Evolutionary conservation across 2,329 filamentous ascomycete genomes (phyloP).

Genomic region (Sclerotinia nivalis): DNA sequence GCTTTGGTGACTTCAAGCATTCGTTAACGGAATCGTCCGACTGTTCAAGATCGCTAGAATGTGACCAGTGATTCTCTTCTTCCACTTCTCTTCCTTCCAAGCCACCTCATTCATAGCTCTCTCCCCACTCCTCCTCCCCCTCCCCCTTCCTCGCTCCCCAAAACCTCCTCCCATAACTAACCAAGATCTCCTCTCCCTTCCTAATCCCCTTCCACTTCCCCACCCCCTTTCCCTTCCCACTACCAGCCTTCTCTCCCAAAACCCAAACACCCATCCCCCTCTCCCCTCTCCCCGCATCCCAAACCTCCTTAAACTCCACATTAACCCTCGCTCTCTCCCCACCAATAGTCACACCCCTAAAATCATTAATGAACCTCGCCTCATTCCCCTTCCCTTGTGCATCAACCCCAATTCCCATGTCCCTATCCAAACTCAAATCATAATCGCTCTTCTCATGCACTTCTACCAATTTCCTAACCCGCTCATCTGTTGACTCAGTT

Average conservation of each 20-base stretch:
- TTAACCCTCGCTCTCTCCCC: slow-evolving; percentile 30
- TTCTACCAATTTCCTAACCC: slow-evolving; percentile 21
- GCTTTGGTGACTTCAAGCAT: background rate
- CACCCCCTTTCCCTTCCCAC: slow-evolving; percentile 43
- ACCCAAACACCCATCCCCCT: slow-evolving; percentile 61
- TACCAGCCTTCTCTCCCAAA: slow-evolving; percentile 47
- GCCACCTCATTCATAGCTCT: background rate
- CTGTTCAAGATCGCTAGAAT: too few relatives aligned
- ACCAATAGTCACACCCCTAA: slow-evolving; percentile 53
- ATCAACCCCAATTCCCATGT: slow-evolving; percentile 59
- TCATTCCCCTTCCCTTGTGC: slow-evolving; percentile 61
- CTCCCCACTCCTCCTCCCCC: background rate
- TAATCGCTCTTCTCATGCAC: slow-evolving; percentile 56
- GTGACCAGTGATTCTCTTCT: background rate
- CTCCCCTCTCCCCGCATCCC: slow-evolving; percentile 54
- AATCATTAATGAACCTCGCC: slow-evolving; percentile 67
- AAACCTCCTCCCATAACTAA: slow-evolving; percentile 49
- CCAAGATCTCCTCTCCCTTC: slow-evolving; percentile 70
- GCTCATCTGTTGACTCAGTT: background rate
- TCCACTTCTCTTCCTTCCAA: slow-evolving; percentile 20
- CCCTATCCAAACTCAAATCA: slow-evolving; percentile 63
- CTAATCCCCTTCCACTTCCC: slow-evolving; percentile 64
- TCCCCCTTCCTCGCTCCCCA: slow-evolving; percentile 53
- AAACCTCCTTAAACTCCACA: slow-evolving; percentile 58
- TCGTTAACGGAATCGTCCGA: background rate